Evolutionary conservation across 805 yeast genomes (phyloP), one percentile per base, ranked within the genome.

Genomic region (Cyberlindnera petersonii): DNA sequence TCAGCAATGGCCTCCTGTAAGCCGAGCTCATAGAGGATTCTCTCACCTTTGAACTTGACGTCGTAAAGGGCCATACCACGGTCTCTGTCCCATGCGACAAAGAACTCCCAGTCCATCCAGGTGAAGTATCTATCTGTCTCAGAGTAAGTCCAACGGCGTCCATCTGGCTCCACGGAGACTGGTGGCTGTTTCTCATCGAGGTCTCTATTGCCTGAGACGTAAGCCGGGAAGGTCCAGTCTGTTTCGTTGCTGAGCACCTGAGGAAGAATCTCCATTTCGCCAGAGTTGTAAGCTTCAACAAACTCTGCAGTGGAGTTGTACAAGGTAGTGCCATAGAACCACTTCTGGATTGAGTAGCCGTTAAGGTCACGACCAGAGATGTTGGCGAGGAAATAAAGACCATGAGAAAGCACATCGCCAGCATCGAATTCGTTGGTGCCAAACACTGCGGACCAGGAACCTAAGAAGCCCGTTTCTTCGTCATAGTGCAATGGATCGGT

Each of bases 71-170:
- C 39, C 41, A 53, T 18, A 31, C 59, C 60, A 5, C 35, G 30
- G 32, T 56, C 60, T 43, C 59, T 49, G 17, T 41, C 31, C 58
- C 59, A 56, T 3, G 56, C 46, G 24, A 44, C 35, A 23, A 42
- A 56, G 38, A 56, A 52, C 37, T 49, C 53, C 60, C 60, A 56
- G 35, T 53, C 59, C 58, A 56, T 52, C 60, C 60, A 55, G 9
- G 52, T 47, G 46, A 56, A 56, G 42, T 52, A 56, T 42, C 58
- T 47, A 22, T 56, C 59, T 6, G 27, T 22, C 35, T 53, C 59
- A 15, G 42, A 43, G 40, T 31, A 52, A 15, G 36, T 39, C 60
- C 60, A 56, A 34, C 60, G 49, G 30, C 59, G 49, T 24, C 60
- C 60, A 30, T 53, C 43, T 21, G 59, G 58, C 32, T 56, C 59